These are phyloP conservation scores for Spizellomyces sp. DNA, from an alignment of 192 early-diverging fungal genomes.

Conservation along the genomic window DNA sequence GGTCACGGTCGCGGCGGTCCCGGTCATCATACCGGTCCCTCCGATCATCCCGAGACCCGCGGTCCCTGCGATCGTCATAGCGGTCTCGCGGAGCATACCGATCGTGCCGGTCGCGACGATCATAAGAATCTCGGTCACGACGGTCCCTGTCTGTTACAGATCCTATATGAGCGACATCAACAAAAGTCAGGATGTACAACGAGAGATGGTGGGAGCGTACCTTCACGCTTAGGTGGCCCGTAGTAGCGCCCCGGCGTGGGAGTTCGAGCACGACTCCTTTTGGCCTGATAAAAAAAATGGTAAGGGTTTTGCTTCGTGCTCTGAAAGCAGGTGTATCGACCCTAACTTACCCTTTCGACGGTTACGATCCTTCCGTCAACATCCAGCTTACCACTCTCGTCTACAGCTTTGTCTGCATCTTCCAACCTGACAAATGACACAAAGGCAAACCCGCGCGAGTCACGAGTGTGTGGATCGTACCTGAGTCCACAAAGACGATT, in stretches of 20 bases:
- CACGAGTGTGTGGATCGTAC: slow-evolving; percentile 77
- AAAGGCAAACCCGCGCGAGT: slow-evolving; percentile 68
- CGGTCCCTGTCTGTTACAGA: slow-evolving; percentile 18
- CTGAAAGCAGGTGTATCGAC: slow-evolving; percentile 3
- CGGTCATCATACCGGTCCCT: slow-evolving; percentile 48
- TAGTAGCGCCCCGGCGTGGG: slow-evolving; percentile 81
- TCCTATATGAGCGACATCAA: not conserved
- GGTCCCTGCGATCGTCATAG: slow-evolving; percentile 40
- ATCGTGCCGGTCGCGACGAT: slow-evolving; percentile 31
- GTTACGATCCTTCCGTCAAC: slow-evolving; percentile 41
- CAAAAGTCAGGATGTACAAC: not conserved
- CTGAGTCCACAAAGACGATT: slow-evolving; percentile 59
- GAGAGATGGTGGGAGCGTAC: not conserved
- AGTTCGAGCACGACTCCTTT: slow-evolving; percentile 65
- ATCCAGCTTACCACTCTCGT: slow-evolving; percentile 34
- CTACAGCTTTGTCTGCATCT: slow-evolving; percentile 45
- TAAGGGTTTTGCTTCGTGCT: not conserved
- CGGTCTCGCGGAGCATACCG: slow-evolving; percentile 24
- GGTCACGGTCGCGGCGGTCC: slow-evolving; percentile 45
- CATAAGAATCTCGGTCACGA: slow-evolving; percentile 26
- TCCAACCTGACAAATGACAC: slow-evolving; percentile 41
- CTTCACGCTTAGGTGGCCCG: slow-evolving; percentile 62
- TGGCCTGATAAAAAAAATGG: slow-evolving; percentile 53
- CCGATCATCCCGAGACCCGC: slow-evolving; percentile 25
- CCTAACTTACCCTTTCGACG: slow-evolving; percentile 44